These are phyloP conservation scores for Rhynchospora breviuscula DNA, from an alignment of 176 grass and related monocot species.

Conservation along the genomic window DNA sequence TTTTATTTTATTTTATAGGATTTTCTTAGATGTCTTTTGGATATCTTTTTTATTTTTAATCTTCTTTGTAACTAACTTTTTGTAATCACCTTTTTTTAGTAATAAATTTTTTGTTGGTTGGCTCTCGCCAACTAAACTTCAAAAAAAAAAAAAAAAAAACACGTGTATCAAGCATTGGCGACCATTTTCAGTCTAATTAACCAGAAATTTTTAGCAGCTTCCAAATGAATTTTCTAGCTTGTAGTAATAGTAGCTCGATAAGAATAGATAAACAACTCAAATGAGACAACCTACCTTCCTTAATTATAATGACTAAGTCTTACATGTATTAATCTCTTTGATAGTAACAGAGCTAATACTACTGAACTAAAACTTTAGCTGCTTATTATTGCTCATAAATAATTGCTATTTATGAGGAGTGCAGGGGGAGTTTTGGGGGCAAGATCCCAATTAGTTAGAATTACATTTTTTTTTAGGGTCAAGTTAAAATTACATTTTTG, in stretches of 20 bases:
- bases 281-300: neutral
- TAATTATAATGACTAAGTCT: neutral
- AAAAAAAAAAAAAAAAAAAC: no score
- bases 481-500: constrained; percentile 1
- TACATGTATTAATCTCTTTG: neutral
- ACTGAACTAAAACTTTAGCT: neutral
- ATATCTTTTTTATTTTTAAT: no score
- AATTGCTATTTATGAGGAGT: neutral
- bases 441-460: neutral
- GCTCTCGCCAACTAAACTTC: no score
- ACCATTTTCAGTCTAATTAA: neutral
- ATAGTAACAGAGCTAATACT: neutral
- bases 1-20: no score
- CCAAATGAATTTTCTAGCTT: neutral
- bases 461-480: no score
- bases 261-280: neutral
- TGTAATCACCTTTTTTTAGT: no score
- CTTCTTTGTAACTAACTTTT: no score
- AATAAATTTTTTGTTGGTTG: no score
- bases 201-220: neutral
- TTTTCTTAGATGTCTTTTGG: no score
- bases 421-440: neutral
- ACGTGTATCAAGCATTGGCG: neutral
- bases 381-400: neutral
- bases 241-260: neutral